Evolutionary conservation across 2,329 filamentous ascomycete species (phyloP), one percentile per base, ranked within the genome.

Genomic region (Aspergillus brunneoviolaceus): DNA sequence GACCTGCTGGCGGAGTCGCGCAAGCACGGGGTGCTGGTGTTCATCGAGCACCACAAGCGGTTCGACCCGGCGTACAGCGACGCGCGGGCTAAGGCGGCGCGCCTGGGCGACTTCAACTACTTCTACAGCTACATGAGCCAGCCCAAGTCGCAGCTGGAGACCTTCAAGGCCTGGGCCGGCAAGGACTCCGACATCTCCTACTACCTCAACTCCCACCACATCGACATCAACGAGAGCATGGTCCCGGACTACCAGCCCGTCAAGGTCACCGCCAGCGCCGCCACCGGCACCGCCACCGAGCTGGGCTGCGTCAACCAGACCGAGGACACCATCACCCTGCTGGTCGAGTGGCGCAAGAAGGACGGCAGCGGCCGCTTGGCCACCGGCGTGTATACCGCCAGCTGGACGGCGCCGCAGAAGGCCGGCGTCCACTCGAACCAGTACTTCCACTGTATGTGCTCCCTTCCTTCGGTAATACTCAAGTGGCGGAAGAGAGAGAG

Each of bases 51-150:
- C 80, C 93, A 97, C 85, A 97, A 97, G 82, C 91, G 94, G 60
- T 97, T 89, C 79, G 93, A 97, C 75, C 93, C 93, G 2, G 92
- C 92, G 23, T 97, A 97, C 80, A 87, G 91, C 14, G 93, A 97
- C 75, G 94, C 94, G 14, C 86, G 88, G 53, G 88, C 88, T 79
- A 87, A 89, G 68, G 91, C 91, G 14, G 80, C 86, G 72, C 87
- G 82, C 56, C 82, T 97, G 7, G 93, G 93, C 65, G 92, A 96
- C 79, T 97, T 97, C 86, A 96, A 96, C 82, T 97, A 97, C 83
- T 97, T 96, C 76, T 97, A 96, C 84, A 89, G 86, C 69, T 97
- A 97, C 85, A 96, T 96, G 92, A 91, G 88, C 53, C 92, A 96
- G 82, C 90, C 89, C 62, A 96, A 96, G 80, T 91, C 84, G 54